Evolutionary conservation across 176 grass and related monocot genomes (phyloP), one percentile per base, ranked within the genome.

Genomic region (Saccharum spontaneum): DNA sequence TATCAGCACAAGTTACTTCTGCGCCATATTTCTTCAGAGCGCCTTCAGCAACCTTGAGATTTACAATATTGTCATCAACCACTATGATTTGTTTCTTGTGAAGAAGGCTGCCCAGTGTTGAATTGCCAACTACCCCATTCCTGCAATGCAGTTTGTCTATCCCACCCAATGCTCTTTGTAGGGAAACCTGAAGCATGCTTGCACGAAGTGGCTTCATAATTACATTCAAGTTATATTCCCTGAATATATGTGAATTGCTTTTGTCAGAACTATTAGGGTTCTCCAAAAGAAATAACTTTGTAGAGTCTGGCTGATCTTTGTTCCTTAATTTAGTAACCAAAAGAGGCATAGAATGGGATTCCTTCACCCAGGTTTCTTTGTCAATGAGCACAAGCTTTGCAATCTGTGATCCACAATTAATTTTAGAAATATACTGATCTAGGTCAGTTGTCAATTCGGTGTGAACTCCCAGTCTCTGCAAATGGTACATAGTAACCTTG

Each of bases 1-100:
- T 91, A 7, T 92, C 88, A 76, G 88, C 90, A 43, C 88, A 91
- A 78, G 84, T 90, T 57, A 99, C 94, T 67, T 96, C 90, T 11
- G 94, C 97, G 2, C 97, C 97, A 50, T 99, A 99, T 85, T 99
- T 99, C 75, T 97, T 97, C 23, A 99, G 82, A 86, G 94, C 94
- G 71, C 97, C 97, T 45, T 71, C 94, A 23, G 97, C 97, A 79
- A 99, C 97, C 85, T 91, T 94, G 36, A 97, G 94, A 90, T 99
- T 99, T 85, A 97, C 97, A 71, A 75, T 39, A 75, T 97, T 99
- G 85, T 99, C 97, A 43, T 99, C 97, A 50, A 99, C 92, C 74
- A 97, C 97, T 13, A 99, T 75, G 79, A 99, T 97, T 82, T 84
- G 77, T 75, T 89, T 96, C 41, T 89, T 93, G 64, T 91, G 97